Conservation (phyloP, 176 grass and related monocot species). For the Aechmea fasciata region DNA sequence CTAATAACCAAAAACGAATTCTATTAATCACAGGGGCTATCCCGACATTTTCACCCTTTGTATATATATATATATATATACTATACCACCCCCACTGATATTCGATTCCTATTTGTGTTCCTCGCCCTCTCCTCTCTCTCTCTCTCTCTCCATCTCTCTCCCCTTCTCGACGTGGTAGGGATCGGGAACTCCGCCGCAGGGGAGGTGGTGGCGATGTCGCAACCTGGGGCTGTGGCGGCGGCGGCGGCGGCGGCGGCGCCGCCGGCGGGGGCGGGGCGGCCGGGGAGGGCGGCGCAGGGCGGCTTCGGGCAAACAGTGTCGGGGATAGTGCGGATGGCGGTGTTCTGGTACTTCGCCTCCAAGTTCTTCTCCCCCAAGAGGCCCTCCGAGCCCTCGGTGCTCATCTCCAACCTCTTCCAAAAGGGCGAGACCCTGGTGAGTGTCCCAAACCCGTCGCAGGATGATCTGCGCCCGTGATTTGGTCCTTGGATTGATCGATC, state of each 20-base stretch:
- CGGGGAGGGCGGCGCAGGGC: constrained; percentile 12
- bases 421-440: constrained; percentile 92
- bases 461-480: not conserved
- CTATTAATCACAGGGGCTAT: no score
- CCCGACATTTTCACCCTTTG: no score
- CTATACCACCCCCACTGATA: no score
- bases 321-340: constrained; percentile 84
- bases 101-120: not conserved
- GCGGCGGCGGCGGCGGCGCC: constrained; percentile 20
- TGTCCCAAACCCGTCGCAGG: not conserved
- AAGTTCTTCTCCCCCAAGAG: constrained; percentile 92
- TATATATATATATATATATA: no score
- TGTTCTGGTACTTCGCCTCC: constrained; percentile 92
- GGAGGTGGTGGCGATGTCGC: constrained; percentile 50
- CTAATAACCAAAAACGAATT: no score
- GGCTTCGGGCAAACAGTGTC: constrained; percentile 67
- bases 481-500: no score
- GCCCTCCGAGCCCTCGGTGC: constrained; percentile 45
- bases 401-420: constrained; percentile 81
- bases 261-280: constrained; percentile 25
- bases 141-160: constrained; percentile 9
- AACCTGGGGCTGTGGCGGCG: constrained; percentile 25
- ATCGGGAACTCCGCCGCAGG: constrained; percentile 18
- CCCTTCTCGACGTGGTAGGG: not conserved
- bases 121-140: constrained; percentile 2